These are phyloP conservation scores for Rhizopus stolonifer DNA, from an alignment of 371 early-diverging fungal genomes.

Conservation along the genomic window DNA sequence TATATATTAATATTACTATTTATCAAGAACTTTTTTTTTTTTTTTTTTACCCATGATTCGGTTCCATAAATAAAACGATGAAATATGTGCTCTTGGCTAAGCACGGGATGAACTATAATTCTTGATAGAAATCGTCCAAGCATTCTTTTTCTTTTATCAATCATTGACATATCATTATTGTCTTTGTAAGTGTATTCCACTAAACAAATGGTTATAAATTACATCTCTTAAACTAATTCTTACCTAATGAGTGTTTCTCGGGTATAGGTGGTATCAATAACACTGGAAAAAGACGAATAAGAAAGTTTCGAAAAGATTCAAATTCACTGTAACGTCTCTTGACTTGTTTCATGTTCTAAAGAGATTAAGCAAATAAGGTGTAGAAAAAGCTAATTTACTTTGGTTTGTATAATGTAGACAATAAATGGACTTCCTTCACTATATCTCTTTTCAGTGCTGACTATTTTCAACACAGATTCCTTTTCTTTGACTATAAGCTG, in stretches of 20 bases:
- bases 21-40: too few relatives aligned
- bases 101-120: constrained; percentile 81
- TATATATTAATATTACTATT: too few relatives aligned
- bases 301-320: constrained; percentile 80
- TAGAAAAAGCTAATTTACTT: too few relatives aligned
- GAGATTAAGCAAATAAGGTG: too few relatives aligned
- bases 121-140: constrained; percentile 91
- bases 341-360: constrained; percentile 39
- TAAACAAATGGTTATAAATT: constrained; percentile 18
- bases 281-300: constrained; percentile 80
- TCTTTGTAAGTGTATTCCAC: constrained; percentile 91
- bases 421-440: constrained; percentile 76
- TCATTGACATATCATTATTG: constrained; percentile 86
- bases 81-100: constrained; percentile 85
- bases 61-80: constrained; percentile 84
- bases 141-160: constrained; percentile 92
- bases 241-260: constrained; percentile 90
- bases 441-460: constrained; percentile 76
- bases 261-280: constrained; percentile 95
- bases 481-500: too few relatives aligned
- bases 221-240: background rate
- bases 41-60: constrained; percentile 59
- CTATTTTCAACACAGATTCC: constrained; percentile 61
- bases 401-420: constrained; percentile 35
- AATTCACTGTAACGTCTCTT: constrained; percentile 93